A percentile compares a stretch with the other conserved stretches of the same genome.
Conservation (phyloP, 2,329 filamentous ascomycete genomes). For the Stagonosporopsis cucurbitacearum region DNA sequence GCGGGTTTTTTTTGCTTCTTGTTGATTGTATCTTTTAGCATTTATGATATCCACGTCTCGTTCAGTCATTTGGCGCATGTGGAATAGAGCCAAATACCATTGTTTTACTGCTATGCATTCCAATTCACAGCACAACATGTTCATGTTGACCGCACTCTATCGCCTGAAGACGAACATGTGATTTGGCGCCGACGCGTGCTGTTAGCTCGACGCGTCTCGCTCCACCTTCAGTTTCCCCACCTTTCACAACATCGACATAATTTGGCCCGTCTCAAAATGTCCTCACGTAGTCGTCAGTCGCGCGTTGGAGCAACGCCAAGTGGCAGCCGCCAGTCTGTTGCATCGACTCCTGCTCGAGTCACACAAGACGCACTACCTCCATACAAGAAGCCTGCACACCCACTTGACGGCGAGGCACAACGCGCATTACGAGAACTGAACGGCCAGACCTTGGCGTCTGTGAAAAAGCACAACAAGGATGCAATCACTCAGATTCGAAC, state of each 20-base stretch:
- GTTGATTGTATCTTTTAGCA: conserved; percentile 15
- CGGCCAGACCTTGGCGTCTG: conserved; percentile 50
- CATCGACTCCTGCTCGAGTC: conserved; percentile 16
- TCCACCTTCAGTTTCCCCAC: background rate
- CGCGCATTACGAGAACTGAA: conserved; percentile 55
- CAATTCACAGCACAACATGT: background rate
- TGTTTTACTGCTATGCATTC: background rate
- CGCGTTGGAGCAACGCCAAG: conserved; percentile 25
- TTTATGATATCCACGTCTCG: conserved; percentile 26
- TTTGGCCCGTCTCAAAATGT: conserved; percentile 22
- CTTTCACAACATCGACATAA: background rate
- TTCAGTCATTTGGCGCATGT: background rate
- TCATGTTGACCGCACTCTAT: too few species aligned
- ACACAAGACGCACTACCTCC: conserved; percentile 50
- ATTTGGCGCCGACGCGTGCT: conserved; percentile 20
- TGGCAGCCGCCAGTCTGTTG: conserved; percentile 23
- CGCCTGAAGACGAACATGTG: conserved; percentile 13
- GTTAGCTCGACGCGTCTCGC: conserved; percentile 10
- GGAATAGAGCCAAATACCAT: conserved; percentile 1
- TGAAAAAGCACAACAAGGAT: conserved; percentile 58
- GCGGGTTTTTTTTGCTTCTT: conserved; percentile 8
- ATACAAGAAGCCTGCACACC: conserved; percentile 61
- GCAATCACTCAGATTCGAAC: conserved; percentile 57
- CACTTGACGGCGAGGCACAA: conserved; percentile 58
- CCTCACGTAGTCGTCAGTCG: conserved; percentile 30